Percentiles rank a stretch among this genome's conserved stretches.
Evolutionary conservation across 805 yeast genomes (phyloP).

Genomic region (Candida michaelii): DNA sequence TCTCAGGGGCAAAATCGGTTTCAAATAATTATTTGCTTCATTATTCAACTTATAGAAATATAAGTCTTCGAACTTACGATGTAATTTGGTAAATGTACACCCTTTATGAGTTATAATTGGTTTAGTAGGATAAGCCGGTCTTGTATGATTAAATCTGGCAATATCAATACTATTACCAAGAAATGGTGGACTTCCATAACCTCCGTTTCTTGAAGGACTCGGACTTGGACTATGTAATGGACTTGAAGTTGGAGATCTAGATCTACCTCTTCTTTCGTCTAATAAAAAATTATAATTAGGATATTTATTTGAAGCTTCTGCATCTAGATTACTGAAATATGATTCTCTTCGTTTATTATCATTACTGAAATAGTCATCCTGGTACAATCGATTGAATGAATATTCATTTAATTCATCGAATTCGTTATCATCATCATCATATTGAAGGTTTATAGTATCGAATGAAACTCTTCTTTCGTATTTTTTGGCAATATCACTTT

Average conservation of each 20-base stretch:
- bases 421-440: slow-evolving; percentile 22
- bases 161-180: slow-evolving; percentile 17
- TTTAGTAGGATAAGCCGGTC: slow-evolving; percentile 35
- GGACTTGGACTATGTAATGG: slow-evolving; percentile 18
- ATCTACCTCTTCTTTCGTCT: slow-evolving; percentile 14
- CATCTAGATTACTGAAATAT: slow-evolving; percentile 11
- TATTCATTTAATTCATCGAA: slow-evolving; percentile 17
- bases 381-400: slow-evolving; percentile 2
- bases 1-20: slow-evolving; percentile 50
- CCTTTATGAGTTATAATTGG: slow-evolving; percentile 44
- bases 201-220: slow-evolving; percentile 22
- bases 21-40: slow-evolving; percentile 12
- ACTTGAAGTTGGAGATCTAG: slow-evolving; percentile 12
- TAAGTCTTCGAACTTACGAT: slow-evolving; percentile 46
- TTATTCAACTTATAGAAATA: slow-evolving; percentile 38
- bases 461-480: slow-evolving; percentile 47
- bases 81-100: slow-evolving; percentile 47
- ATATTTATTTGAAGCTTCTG: slow-evolving; percentile 10
- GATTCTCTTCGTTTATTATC: slow-evolving; percentile 16
- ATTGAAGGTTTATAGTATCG: slow-evolving; percentile 49
- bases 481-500: slow-evolving; percentile 11
- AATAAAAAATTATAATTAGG: neutral
- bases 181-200: too few relatives aligned
- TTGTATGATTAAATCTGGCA: slow-evolving; percentile 6
- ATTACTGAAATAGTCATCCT: slow-evolving; percentile 2